Conservation (phyloP, 2,329 filamentous ascomycete genomes). For the Hymenoscyphus occultus region DNA sequence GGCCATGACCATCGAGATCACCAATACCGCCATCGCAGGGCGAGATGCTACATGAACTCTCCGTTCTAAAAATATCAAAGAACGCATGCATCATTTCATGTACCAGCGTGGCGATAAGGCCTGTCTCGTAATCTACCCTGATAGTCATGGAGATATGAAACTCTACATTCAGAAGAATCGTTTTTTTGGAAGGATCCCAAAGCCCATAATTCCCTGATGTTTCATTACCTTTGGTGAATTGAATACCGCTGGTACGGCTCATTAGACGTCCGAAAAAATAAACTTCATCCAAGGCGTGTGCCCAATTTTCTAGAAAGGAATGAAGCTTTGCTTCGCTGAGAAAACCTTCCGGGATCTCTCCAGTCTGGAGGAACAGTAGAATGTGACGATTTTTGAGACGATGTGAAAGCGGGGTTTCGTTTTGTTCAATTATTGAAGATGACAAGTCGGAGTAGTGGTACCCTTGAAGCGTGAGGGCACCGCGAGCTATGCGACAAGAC, state of each 20-base stretch:
- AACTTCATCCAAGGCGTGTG: background rate
- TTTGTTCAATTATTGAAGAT: background rate
- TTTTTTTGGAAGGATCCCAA: background rate
- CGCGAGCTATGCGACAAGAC: background rate
- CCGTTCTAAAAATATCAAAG: background rate
- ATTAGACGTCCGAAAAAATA: background rate
- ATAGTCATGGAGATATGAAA: background rate
- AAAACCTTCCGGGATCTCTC: background rate
- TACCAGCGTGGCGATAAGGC: background rate
- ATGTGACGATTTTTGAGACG: background rate
- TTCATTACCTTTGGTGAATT: background rate
- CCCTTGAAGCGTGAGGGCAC: background rate
- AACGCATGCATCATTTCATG: background rate
- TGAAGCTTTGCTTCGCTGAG: background rate
- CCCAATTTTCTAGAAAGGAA: background rate
- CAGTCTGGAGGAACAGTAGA: background rate
- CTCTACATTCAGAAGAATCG: background rate
- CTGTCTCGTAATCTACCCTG: background rate
- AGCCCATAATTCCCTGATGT: background rate
- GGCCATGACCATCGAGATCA: background rate
- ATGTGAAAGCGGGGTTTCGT: background rate
- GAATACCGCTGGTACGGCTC: background rate
- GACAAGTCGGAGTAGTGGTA: background rate
- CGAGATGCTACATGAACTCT: background rate
- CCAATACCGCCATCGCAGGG: background rate